Conservation (phyloP, 1,284 basidiomycete species). For the Malassezia vespertilionis region DNA sequence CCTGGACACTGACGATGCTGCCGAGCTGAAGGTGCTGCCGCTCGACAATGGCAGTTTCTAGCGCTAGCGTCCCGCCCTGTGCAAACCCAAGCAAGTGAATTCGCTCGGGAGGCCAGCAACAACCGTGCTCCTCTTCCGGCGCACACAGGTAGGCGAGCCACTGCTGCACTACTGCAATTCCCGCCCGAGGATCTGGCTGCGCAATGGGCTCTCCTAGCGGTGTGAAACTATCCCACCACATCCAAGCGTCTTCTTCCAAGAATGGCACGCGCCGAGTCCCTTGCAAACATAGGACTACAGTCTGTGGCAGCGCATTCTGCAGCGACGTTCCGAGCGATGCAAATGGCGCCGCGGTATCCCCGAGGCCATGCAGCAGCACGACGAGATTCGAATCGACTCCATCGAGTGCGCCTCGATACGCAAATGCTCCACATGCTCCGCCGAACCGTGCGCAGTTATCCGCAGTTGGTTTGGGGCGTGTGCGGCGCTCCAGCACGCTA, state of each 20-base stretch:
- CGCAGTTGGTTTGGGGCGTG: too few species aligned
- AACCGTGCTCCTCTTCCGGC: constrained; percentile 34
- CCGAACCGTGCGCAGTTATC: too few species aligned
- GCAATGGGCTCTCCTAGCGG: constrained; percentile 57
- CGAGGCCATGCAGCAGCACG: constrained; percentile 74
- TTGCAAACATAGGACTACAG: constrained; percentile 66
- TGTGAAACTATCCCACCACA: constrained; percentile 81
- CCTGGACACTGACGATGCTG: constrained; percentile 23
- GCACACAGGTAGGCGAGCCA: constrained; percentile 56
- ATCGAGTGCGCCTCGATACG: constrained; percentile 60
- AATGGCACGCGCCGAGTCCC: constrained; percentile 73
- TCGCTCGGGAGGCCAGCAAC: constrained; percentile 59
- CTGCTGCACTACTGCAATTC: constrained; percentile 54
- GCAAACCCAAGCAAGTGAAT: constrained; percentile 82
- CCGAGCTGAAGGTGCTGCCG: constrained; percentile 49
- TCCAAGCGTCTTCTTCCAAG: constrained; percentile 54
- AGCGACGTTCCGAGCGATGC: constrained; percentile 61
- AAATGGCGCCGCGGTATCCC: constrained; percentile 71
- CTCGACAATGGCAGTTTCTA: constrained; percentile 57
- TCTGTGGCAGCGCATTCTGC: constrained; percentile 63
- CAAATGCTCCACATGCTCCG: too few species aligned
- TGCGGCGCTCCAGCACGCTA: too few species aligned
- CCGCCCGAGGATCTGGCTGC: constrained; percentile 61
- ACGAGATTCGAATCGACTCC: constrained; percentile 76
- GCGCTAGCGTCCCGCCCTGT: constrained; percentile 71